phyloP scores from a whole-genome alignment of 1,139 yeast genomes.

The Diutina ranongensis region DNA sequence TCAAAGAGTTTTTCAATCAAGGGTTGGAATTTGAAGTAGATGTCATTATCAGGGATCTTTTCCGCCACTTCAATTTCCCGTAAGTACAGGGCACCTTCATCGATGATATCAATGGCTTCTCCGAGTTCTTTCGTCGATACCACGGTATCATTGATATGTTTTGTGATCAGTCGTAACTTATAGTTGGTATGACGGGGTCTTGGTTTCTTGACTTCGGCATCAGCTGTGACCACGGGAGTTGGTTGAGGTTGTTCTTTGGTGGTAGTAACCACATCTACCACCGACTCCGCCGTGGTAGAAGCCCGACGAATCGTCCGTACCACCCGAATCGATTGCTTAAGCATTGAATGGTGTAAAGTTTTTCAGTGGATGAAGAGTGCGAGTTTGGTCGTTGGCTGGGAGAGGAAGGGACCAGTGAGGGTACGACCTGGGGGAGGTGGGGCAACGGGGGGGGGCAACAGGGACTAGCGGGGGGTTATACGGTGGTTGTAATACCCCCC shows the following conservation, averaged over 20 bases:
- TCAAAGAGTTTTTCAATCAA: conserved; percentile 16
- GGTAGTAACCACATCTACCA: neutral
- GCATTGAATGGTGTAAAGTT: neutral
- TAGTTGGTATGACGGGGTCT: conserved; percentile 8
- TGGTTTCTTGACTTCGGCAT: too few relatives aligned
- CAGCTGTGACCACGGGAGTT: neutral
- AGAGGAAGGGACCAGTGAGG: too few relatives aligned
- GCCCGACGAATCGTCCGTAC: neutral
- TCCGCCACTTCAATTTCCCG: conserved; percentile 27
- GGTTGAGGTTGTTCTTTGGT: too few relatives aligned
- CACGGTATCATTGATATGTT: conserved; percentile 21
- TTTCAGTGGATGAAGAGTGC: neutral
- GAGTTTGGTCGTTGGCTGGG: too few relatives aligned
- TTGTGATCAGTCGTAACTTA: conserved; percentile 25
- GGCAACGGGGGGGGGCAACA: neutral
- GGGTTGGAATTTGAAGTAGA: conserved; percentile 20
- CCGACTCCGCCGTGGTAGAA: neutral
- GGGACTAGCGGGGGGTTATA: neutral
- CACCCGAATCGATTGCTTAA: neutral
- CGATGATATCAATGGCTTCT: conserved; percentile 28
- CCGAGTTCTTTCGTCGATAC: conserved; percentile 13
- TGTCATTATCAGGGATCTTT: conserved; percentile 16
- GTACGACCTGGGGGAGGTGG: too few relatives aligned
- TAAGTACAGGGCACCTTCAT: conserved; percentile 31
- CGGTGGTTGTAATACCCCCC: too few relatives aligned